Percentiles rank a stretch among this genome's conserved stretches.
phyloP scores from a whole-genome alignment of 2,329 filamentous ascomycete genomes.

The Claviceps lovelessii region DNA sequence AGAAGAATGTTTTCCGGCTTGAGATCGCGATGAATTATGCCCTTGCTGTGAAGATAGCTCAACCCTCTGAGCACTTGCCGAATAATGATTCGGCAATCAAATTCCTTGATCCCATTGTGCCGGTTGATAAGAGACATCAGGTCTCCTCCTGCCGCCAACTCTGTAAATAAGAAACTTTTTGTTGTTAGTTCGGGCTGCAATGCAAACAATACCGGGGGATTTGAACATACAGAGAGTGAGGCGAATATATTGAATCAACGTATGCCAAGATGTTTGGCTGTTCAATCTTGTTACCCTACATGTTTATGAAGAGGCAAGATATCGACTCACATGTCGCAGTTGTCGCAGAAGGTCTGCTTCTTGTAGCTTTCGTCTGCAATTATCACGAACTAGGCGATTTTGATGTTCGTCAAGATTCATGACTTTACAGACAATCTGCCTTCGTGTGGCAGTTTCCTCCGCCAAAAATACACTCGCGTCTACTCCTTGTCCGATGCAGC shows the following conservation, averaged over 20 bases:
- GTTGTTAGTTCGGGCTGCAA: conserved; percentile 1
- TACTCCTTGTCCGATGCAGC: conserved; percentile 23
- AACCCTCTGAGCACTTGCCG: conserved; percentile 33
- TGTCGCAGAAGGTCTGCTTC: conserved; percentile 40
- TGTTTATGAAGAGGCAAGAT: background rate
- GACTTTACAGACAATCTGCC: conserved; percentile 57
- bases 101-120: conserved; percentile 18
- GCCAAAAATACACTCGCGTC: conserved; percentile 25
- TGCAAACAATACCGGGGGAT: background rate
- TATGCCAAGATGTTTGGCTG: conserved; percentile 42
- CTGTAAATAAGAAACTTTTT: conserved; percentile 39
- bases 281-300: conserved; percentile 6
- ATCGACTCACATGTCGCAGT: conserved; percentile 35
- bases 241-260: conserved; percentile 34
- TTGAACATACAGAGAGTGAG: conserved; percentile 28
- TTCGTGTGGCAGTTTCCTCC: conserved; percentile 33
- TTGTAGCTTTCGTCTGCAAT: conserved; percentile 26
- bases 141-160: conserved; percentile 41
- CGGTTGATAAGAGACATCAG: conserved; percentile 33
- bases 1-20: conserved; percentile 41
- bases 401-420: conserved; percentile 31
- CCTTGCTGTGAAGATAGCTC: conserved; percentile 33
- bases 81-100: conserved; percentile 30
- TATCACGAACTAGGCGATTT: conserved; percentile 13
- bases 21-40: conserved; percentile 37